Evolutionary conservation across 768 basidiomycete species (phyloP).

Genomic region (Rhodosporidiobolus odoratus): DNA sequence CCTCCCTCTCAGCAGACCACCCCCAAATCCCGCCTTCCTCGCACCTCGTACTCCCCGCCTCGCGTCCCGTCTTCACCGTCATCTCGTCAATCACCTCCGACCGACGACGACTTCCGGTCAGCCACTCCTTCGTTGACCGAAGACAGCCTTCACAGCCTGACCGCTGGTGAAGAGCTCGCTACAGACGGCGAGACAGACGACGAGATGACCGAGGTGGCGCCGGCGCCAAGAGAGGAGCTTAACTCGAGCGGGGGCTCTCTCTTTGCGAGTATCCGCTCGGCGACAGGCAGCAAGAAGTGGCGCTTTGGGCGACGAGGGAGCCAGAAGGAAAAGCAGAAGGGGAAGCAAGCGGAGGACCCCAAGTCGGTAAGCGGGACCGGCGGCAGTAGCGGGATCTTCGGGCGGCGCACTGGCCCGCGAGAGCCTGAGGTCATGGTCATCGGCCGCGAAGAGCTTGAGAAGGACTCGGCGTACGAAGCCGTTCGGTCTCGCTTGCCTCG

Average conservation of each 20-base stretch:
- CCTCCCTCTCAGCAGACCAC: slow-evolving; percentile 2
- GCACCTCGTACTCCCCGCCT: background rate
- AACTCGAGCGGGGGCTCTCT: background rate
- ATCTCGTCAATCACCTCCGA: background rate
- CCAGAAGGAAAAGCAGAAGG: background rate
- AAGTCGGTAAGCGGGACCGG: background rate
- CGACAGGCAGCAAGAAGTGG: slow-evolving; percentile 9
- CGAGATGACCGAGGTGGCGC: background rate
- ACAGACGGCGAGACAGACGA: slow-evolving; percentile 26
- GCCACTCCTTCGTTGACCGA: slow-evolving; percentile 18
- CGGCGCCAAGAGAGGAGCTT: background rate
- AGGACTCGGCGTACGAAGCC: background rate
- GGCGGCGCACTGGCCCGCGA: slow-evolving; percentile 12
- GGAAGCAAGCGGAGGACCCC: background rate
- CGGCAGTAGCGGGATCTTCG: background rate
- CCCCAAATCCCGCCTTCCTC: background rate
- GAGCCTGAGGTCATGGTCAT: slow-evolving; percentile 12
- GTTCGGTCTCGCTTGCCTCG: background rate
- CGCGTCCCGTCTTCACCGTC: background rate
- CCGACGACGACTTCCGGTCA: slow-evolving; percentile 6
- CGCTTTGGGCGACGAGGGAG: background rate
- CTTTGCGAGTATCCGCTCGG: background rate
- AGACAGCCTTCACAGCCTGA: slow-evolving; percentile 19
- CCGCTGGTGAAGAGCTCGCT: slow-evolving; percentile 2
- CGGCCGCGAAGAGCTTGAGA: slow-evolving; percentile 1